Evolutionary conservation across 768 basidiomycete species (phyloP).

Genomic region (Kwoniella mangroviensis): DNA sequence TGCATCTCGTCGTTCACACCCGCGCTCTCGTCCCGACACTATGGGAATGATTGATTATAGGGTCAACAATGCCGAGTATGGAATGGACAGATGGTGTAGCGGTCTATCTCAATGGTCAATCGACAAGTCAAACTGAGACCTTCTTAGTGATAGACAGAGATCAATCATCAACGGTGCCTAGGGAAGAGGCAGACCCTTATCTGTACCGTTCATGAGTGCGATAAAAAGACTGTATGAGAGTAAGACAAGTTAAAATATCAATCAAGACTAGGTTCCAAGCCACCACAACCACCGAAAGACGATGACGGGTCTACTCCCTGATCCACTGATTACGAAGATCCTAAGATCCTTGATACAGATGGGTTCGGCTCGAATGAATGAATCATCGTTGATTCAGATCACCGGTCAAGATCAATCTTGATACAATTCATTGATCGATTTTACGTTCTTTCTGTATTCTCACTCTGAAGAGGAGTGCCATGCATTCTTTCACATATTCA

Average conservation of each 20-base stretch:
- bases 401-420: neutral
- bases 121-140: too few relatives aligned
- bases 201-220: neutral
- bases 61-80: too few relatives aligned
- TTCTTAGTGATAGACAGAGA: too few relatives aligned
- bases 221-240: neutral
- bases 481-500: neutral
- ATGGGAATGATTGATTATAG: too few relatives aligned
- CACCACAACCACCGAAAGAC: neutral
- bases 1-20: too few relatives aligned
- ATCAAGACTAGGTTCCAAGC: neutral
- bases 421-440: neutral
- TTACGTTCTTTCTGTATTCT: neutral
- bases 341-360: too few relatives aligned
- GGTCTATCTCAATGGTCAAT: too few relatives aligned
- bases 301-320: neutral
- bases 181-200: neutral
- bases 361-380: neutral
- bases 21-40: too few relatives aligned
- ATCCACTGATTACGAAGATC: neutral
- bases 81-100: too few relatives aligned
- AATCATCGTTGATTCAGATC: neutral
- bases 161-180: too few relatives aligned
- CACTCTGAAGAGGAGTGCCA: neutral
- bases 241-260: neutral